phyloP scores from a whole-genome alignment of 2,329 filamentous ascomycete genomes.

The Coniella vitis region DNA sequence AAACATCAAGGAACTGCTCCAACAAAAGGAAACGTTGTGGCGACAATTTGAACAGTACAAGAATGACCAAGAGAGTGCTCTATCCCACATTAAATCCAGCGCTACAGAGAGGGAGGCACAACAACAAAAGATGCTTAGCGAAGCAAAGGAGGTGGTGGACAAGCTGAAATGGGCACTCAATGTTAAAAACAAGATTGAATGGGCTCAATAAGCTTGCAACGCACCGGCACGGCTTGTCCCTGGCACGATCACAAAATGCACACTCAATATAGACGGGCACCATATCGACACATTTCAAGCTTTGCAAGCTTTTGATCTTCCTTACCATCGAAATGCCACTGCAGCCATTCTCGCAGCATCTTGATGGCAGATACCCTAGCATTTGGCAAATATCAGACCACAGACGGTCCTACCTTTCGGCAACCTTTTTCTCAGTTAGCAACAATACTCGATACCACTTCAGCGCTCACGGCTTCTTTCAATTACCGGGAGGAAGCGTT shows the following conservation, averaged over 20 bases:
- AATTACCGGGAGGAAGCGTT: conserved; percentile 7
- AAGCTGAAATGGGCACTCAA: conserved; percentile 69
- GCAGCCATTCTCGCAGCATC: background rate
- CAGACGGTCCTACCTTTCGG: background rate
- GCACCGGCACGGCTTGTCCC: too few relatives aligned
- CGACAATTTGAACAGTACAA: conserved; percentile 59
- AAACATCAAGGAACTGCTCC: conserved; percentile 54
- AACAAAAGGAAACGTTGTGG: conserved; percentile 56
- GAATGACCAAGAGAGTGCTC: conserved; percentile 51
- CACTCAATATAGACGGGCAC: background rate
- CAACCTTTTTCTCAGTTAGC: background rate
- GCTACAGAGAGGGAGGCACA: conserved; percentile 53
- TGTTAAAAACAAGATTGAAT: conserved; percentile 55
- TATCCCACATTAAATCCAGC: conserved; percentile 52
- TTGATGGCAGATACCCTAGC: conserved; percentile 12
- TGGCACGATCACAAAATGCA: too few relatives aligned
- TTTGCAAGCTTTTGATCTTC: background rate
- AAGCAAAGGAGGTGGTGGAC: conserved; percentile 53
- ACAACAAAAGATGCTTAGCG: conserved; percentile 51
- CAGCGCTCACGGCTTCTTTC: conserved; percentile 7
- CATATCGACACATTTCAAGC: background rate
- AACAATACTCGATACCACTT: conserved; percentile 6
- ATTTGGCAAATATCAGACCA: conserved; percentile 1
- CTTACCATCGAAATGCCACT: background rate
- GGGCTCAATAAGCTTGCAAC: conserved; percentile 36